Conservation (phyloP, 2,329 filamentous ascomycete genomes). For the Diaporthe citri region DNA sequence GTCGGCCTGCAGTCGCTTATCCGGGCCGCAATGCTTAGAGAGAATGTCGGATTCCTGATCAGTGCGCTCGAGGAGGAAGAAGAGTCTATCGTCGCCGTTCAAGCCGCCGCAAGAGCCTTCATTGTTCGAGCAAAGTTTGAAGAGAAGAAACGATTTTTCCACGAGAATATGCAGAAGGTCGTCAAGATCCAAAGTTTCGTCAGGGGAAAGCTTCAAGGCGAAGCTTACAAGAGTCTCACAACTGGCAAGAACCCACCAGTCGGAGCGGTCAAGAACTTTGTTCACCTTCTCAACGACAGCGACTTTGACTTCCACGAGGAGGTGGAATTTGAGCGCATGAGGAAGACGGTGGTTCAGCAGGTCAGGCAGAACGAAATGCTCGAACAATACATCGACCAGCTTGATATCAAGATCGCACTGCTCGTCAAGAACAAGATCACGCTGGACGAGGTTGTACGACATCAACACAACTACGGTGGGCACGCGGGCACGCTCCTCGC, state of each 20-base stretch:
- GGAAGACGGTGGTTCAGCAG: slow-evolving; percentile 97
- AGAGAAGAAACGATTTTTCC: slow-evolving; percentile 90
- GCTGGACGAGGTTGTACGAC: slow-evolving; percentile 94
- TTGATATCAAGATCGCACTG: slow-evolving; percentile 98
- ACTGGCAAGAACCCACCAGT: slow-evolving; percentile 97
- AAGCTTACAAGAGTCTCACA: slow-evolving; percentile 97
- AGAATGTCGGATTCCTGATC: slow-evolving; percentile 79
- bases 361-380: slow-evolving; percentile 97
- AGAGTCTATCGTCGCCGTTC: slow-evolving; percentile 79
- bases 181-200: slow-evolving; percentile 99
- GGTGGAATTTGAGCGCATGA: slow-evolving; percentile 93
- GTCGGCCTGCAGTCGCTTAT: slow-evolving; percentile 79
- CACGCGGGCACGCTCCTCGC: slow-evolving; percentile 87
- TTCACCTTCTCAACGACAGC: slow-evolving; percentile 96
- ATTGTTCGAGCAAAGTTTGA: slow-evolving; percentile 81
- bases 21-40: slow-evolving; percentile 83
- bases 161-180: slow-evolving; percentile 98
- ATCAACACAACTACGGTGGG: slow-evolving; percentile 95
- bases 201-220: slow-evolving; percentile 92
- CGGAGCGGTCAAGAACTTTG: slow-evolving; percentile 96
- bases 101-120: slow-evolving; percentile 79
- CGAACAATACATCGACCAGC: slow-evolving; percentile 97
- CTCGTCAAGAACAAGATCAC: slow-evolving; percentile 99
- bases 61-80: slow-evolving; percentile 86
- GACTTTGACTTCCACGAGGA: slow-evolving; percentile 99